Base-by-base conservation (phyloP, 2,329 filamentous ascomycete genomes). In the Ceratocystis colombiana region DNA sequence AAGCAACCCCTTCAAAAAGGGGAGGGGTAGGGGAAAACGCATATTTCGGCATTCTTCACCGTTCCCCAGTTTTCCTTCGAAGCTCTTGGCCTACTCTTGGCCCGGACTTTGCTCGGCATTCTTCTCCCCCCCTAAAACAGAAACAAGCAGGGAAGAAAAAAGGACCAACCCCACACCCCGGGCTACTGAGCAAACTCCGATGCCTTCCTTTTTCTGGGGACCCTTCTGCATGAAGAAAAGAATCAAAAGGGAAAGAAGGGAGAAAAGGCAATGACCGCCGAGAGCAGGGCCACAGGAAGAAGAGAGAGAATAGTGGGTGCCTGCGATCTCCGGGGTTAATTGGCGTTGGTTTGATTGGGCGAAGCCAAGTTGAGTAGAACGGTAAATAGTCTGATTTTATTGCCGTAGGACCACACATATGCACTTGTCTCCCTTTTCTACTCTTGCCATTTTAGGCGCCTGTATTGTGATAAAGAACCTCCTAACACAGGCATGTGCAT, bases 141-240 rank as follows among this genome's bases (percentile, higher is more conserved):
- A 37, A 37, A 20, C 28, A 30, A 17, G 20, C 28, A 37, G 33
- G 55, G 28, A 59, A 59, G n/a, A 15, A 28, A 25, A 25, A 25
- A 20, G n/a, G 6, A 41, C 37, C 37, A 41, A 41, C 37, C 37
- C 37, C 37, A 41, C 37, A 41, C 37, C n/a, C 17, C 53, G 1
- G 6, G 12, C 15, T n/a, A 12, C 10, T 37, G 5, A 59, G n/a
- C 30, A 59, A 37, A 59, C 22, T 28, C 48, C 48, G 48, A 53
- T 53, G 48, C 55, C 55, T 59, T 59, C 55, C 55, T 59, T 59
- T 59, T 59, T 33, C 55, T 59, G 55, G 55, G 53, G 55, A 25
- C 37, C 37, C 37, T 41, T 41, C 37, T 41, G n/a, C 5, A n/a
- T 37, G 55, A 59, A 33, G 28, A 59, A n/a, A 37, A 59, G 33